Conservation (phyloP, 805 yeast genomes). For the Pichia membranifaciens region DNA sequence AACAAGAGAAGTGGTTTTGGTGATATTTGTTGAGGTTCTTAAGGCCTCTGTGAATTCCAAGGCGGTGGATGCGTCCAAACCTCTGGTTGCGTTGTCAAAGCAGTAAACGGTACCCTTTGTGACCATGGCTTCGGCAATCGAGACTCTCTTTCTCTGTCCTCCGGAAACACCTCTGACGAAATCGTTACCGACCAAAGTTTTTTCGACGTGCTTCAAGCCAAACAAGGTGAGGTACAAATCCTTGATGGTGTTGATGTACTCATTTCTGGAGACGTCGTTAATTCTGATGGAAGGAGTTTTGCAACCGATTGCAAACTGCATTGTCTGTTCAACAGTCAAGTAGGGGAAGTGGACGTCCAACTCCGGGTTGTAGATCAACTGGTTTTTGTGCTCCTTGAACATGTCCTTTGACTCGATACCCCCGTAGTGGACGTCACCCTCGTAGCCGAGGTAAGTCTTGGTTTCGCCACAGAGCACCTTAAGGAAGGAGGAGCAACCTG, state of each 20-base stretch:
- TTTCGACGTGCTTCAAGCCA: constrained; percentile 54
- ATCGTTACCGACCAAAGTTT: constrained; percentile 63
- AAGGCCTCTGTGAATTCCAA: constrained; percentile 57
- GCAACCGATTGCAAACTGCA: constrained; percentile 48
- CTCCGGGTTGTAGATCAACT: constrained; percentile 50
- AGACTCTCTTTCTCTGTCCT: constrained; percentile 68
- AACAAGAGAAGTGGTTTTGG: constrained; percentile 5
- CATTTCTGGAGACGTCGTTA: constrained; percentile 35
- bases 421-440: constrained; percentile 41
- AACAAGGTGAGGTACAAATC: constrained; percentile 47
- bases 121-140: constrained; percentile 58
- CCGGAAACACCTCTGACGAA: constrained; percentile 67
- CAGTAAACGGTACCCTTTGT: constrained; percentile 50
- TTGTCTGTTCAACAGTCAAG: constrained; percentile 48
- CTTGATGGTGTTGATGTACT: constrained; percentile 38
- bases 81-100: constrained; percentile 69
- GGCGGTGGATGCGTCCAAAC: constrained; percentile 24
- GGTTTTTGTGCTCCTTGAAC: constrained; percentile 39
- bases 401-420: constrained; percentile 43
- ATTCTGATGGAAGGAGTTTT: constrained; percentile 47
- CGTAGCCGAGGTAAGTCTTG: constrained; percentile 31
- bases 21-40: constrained; percentile 50
- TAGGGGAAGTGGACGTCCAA: constrained; percentile 52
- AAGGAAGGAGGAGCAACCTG: constrained; percentile 56
- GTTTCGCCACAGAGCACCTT: constrained; percentile 41